phyloP scores from a whole-genome alignment of 2,329 filamentous ascomycete species.

The Colletotrichum liriopes region DNA sequence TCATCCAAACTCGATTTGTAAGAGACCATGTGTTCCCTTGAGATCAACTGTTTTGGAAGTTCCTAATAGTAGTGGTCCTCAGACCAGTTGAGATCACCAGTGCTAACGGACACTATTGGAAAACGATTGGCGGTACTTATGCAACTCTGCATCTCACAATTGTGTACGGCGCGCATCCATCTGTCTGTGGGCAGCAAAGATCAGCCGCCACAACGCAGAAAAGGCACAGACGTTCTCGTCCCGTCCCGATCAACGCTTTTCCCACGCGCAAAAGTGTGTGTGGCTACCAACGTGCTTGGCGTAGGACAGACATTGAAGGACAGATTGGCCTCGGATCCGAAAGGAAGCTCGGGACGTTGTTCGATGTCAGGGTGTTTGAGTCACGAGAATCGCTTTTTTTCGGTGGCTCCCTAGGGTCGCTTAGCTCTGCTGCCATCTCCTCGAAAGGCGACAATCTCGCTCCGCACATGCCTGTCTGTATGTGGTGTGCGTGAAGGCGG shows the following conservation, averaged over 20 bases:
- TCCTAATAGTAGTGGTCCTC: not conserved
- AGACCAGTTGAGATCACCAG: not conserved
- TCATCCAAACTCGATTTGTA: constrained; percentile 14
- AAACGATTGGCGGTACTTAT: constrained; percentile 15
- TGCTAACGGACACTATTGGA: not conserved
- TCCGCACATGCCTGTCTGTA: constrained; percentile 5
- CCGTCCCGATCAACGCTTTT: constrained; percentile 23
- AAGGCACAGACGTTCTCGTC: constrained; percentile 33
- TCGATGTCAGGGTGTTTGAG: not conserved
- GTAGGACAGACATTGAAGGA: too few relatives aligned
- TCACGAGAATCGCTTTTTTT: constrained; percentile 2
- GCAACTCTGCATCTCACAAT: not conserved
- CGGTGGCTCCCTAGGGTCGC: not conserved
- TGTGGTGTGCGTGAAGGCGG: not conserved
- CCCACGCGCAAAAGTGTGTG: not conserved
- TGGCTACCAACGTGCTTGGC: not conserved
- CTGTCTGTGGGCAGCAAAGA: not conserved
- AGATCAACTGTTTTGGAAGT: not conserved
- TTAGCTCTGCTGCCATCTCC: constrained; percentile 7
- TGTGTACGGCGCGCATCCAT: not conserved
- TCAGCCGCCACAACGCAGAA: not conserved
- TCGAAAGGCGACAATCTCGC: constrained; percentile 12
- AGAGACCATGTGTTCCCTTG: not conserved
- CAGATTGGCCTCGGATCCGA: constrained; percentile 16
- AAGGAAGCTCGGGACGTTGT: not conserved